Base-by-base conservation (phyloP, 1,284 basidiomycete species). In the Earliella scabrosa region DNA sequence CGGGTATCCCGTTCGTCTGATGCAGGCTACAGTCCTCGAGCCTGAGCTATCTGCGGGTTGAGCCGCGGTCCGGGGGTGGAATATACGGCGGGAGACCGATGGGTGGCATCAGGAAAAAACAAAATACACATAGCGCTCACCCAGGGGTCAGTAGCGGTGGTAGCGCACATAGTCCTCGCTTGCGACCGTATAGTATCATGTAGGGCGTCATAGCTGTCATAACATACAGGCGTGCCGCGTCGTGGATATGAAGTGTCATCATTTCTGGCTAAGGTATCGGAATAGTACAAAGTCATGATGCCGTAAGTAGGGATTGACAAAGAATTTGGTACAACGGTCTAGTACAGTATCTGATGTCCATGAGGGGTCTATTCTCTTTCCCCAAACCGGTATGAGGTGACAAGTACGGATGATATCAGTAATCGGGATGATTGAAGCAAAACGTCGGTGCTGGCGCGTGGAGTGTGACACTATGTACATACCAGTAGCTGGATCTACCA, bases 281-380 rank as follows among this genome's bases (percentile, higher is more conserved):
- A n/a, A n/a, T n/a, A n/a, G n/a, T n/a, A n/a, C n/a, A n/a, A n/a
- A n/a, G n/a, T n/a, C n/a, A n/a, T n/a, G n/a, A n/a, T n/a, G n/a
- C n/a, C n/a, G n/a, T n/a, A n/a, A n/a, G n/a, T n/a, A 65, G 13
- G 52, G 57, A 41, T 66, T 66, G 4, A 67, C 41, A 44, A 49
- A 62, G 46, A 66, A 66, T 18, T 27, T 34, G 6, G 36, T 48
- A 36, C 54, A 50, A 8, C 50, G 18, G 6, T 64, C 59, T 13
- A 61, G 27, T 11, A 62, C 56, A 29, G 54, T 54, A 5, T 53
- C 47, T 10, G 51, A 14, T 5, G 57, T 60, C 59, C 54, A 65
- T 6, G 35, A 16, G 16, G 13, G 20, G 48, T 55, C 45, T 3
- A 59, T 47, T 31, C 32, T n/a, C 16, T 39, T 53, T 2, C 59